Evolutionary conservation across 2,329 filamentous ascomycete genomes (phyloP).

Genomic region (Sodiomyces alkalinus): DNA sequence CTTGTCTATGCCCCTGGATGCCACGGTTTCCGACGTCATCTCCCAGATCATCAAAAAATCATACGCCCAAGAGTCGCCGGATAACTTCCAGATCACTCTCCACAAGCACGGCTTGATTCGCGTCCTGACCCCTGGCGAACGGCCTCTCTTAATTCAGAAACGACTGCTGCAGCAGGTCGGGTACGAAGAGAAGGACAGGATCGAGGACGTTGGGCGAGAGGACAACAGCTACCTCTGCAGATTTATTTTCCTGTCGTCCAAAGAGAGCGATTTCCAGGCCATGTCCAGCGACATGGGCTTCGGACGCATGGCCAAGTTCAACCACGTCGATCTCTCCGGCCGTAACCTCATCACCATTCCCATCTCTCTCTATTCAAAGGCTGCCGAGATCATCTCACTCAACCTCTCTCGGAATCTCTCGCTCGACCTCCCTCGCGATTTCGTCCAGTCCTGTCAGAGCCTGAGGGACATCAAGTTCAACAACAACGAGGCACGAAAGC

Average conservation of each 20-base stretch:
- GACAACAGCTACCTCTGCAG: slow-evolving; percentile 95
- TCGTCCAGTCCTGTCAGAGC: slow-evolving; percentile 84
- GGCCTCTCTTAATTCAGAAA: slow-evolving; percentile 85
- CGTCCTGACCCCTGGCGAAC: slow-evolving; percentile 62
- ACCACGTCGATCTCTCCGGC: slow-evolving; percentile 80
- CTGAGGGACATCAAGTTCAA: slow-evolving; percentile 91
- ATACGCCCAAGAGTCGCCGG: slow-evolving; percentile 74
- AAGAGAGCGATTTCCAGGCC: slow-evolving; percentile 66
- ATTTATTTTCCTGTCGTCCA: slow-evolving; percentile 84
- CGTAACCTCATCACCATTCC: slow-evolving; percentile 90
- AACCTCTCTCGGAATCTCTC: slow-evolving; percentile 89
- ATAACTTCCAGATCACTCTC: slow-evolving; percentile 92
- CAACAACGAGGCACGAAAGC: slow-evolving; percentile 77
- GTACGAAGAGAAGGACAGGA: slow-evolving; percentile 70
- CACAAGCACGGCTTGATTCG: slow-evolving; percentile 82
- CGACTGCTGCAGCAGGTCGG: slow-evolving; percentile 79
- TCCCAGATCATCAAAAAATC: slow-evolving; percentile 90
- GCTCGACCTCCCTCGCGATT: slow-evolving; percentile 85
- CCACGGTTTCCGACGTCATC: slow-evolving; percentile 76
- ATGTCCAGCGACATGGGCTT: slow-evolving; percentile 64
- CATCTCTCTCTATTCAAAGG: slow-evolving; percentile 82
- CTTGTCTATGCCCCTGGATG: slow-evolving; percentile 67
- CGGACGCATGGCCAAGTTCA: slow-evolving; percentile 76
- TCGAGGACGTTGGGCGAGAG: slow-evolving; percentile 89
- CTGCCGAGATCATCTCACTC: slow-evolving; percentile 81